A percentile compares a stretch with the other conserved stretches of the same genome.
phyloP scores from a whole-genome alignment of 163 green algal genomes.

The Scenedesmus sp. region DNA sequence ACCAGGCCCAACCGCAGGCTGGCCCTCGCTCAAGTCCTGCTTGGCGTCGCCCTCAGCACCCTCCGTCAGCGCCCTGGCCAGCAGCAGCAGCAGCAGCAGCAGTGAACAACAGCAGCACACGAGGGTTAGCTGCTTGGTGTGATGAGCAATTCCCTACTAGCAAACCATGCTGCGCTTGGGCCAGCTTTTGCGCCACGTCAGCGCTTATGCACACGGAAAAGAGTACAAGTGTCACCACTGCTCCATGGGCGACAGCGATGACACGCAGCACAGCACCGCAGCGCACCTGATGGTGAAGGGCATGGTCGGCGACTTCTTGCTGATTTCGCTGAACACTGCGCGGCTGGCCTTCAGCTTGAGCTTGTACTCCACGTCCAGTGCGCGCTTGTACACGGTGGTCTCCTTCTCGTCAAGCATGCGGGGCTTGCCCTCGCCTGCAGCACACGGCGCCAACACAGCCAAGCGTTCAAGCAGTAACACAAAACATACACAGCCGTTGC shows the following conservation, averaged over 20 bases:
- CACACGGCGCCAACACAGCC: not conserved
- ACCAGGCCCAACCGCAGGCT: conserved; percentile 87
- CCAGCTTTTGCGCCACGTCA: too few relatives aligned
- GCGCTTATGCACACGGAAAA: too few relatives aligned
- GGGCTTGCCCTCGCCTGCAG: conserved; percentile 91
- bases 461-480: too few relatives aligned
- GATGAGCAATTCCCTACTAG: not conserved
- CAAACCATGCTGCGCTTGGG: too few relatives aligned
- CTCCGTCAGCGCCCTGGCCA: not conserved
- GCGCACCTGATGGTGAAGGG: conserved; percentile 86
- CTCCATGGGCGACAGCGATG: too few relatives aligned
- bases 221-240: too few relatives aligned
- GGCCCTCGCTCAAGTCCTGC: conserved; percentile 47
- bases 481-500: too few relatives aligned
- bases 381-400: conserved; percentile 98
- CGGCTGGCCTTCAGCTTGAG: conserved; percentile 90
- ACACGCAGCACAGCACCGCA: conserved; percentile 49
- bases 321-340: conserved; percentile 92
- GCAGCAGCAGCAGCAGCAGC: not conserved
- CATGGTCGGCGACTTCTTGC: conserved; percentile 88
- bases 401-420: conserved; percentile 94
- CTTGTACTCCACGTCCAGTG: conserved; percentile 93
- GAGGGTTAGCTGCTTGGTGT: not conserved
- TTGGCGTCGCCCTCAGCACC: conserved; percentile 28
- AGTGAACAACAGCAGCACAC: not conserved